These are phyloP conservation scores for Aspergillus sp. DNA, from an alignment of 2,329 filamentous ascomycete genomes.

Conservation along the genomic window DNA sequence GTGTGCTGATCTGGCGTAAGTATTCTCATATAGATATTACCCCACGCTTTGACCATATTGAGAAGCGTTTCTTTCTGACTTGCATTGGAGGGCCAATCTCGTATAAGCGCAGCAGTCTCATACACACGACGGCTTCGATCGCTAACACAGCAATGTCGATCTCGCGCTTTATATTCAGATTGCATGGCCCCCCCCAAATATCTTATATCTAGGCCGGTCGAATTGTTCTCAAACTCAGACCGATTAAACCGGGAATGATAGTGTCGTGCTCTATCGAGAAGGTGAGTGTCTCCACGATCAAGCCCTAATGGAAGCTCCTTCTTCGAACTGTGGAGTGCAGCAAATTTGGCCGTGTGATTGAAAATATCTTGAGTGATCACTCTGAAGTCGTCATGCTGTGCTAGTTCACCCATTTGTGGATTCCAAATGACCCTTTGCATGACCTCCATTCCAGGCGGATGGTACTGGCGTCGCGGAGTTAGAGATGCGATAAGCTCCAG, in stretches of 20 bases:
- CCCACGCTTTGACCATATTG: background rate
- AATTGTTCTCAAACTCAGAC: background rate
- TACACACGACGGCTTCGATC: background rate
- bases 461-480: conserved; percentile 26
- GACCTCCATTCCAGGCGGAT: conserved; percentile 21
- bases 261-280: background rate
- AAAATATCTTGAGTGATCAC: background rate
- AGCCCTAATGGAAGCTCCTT: background rate
- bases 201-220: background rate
- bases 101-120: background rate
- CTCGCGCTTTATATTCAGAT: background rate
- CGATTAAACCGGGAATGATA: background rate
- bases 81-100: background rate
- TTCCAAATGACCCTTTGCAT: conserved; percentile 28
- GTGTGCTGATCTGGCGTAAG: background rate
- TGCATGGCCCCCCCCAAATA: background rate
- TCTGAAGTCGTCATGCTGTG: conserved; percentile 17
- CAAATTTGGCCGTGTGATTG: no score
- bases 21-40: background rate
- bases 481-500: conserved; percentile 22
- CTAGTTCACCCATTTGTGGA: background rate
- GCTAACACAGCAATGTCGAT: background rate
- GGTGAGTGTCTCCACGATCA: background rate
- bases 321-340: no score
- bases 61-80: background rate